Percentiles rank a stretch among this genome's conserved stretches.
These are phyloP conservation scores for Kernera saxatilis DNA, from an alignment of 345 rosid species.

Conservation along the genomic window DNA sequence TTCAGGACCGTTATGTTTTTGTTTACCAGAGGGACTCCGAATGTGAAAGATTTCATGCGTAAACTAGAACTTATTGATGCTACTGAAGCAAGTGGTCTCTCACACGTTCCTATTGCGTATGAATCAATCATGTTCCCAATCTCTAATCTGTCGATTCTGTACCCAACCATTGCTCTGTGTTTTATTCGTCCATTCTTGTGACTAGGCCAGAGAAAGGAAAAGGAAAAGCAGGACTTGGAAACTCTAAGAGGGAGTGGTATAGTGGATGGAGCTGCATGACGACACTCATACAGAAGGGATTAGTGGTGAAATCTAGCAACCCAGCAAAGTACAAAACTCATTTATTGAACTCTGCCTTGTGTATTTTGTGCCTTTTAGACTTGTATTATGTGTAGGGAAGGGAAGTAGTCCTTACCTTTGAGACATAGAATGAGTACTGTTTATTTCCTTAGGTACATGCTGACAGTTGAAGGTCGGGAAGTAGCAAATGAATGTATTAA, in stretches of 20 bases:
- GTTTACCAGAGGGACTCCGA: conserved; percentile 46
- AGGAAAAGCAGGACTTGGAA: conserved; percentile 65
- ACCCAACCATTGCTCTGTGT: background rate
- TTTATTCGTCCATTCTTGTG: conserved; percentile 13
- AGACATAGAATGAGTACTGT: background rate
- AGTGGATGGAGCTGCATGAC: conserved; percentile 96
- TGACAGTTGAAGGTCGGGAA: conserved; percentile 71
- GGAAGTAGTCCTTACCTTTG: background rate
- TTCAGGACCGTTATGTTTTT: background rate
- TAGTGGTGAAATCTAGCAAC: conserved; percentile 82
- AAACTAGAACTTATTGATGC: conserved; percentile 91
- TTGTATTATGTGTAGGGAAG: background rate
- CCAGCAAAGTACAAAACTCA: conserved; percentile 78
- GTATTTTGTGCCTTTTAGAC: background rate
- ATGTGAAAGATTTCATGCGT: conserved; percentile 69
- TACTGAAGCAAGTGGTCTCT: conserved; percentile 93
- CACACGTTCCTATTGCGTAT: conserved; percentile 64
- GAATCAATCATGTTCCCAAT: conserved; percentile 19
- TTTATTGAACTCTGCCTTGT: background rate
- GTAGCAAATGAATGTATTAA: conserved; percentile 62
- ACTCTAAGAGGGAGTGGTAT: conserved; percentile 80
- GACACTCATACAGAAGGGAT: conserved; percentile 71
- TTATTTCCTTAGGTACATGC: conserved; percentile 56
- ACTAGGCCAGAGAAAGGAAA: conserved; percentile 82
- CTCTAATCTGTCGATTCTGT: background rate